Evolutionary conservation across 2,329 filamentous ascomycete genomes (phyloP).

Genomic region (Fusarium stilboides): DNA sequence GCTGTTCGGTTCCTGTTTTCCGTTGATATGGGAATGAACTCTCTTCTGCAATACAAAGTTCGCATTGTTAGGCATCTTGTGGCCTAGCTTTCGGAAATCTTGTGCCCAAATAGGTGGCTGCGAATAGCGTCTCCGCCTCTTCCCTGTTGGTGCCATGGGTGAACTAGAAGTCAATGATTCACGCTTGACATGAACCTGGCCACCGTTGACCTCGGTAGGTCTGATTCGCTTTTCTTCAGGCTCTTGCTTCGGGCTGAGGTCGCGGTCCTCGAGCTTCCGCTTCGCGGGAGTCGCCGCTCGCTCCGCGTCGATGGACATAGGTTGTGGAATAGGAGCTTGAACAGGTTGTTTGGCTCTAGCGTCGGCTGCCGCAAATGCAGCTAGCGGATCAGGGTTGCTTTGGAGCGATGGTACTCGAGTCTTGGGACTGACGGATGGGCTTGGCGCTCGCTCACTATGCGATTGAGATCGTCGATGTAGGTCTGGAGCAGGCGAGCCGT

Average conservation of each 20-base stretch:
- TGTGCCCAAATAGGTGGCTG: constrained; percentile 66
- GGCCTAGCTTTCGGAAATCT: constrained; percentile 55
- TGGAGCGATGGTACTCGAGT: constrained; percentile 72
- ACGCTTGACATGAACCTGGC: constrained; percentile 33
- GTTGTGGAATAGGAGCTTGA: constrained; percentile 43
- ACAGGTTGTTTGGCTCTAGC: constrained; percentile 41
- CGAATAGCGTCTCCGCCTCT: constrained; percentile 57
- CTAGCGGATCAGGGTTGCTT: constrained; percentile 57
- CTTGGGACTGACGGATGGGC: constrained; percentile 84
- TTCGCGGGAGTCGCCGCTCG: constrained; percentile 58
- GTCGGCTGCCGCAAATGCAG: constrained; percentile 51
- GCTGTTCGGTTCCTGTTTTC: constrained; percentile 53
- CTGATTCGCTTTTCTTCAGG: constrained; percentile 64
- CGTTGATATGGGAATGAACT: constrained; percentile 55
- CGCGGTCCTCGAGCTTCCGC: constrained; percentile 58
- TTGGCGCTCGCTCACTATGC: constrained; percentile 76
- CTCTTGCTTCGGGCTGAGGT: constrained; percentile 67
- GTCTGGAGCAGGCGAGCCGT: constrained; percentile 61
- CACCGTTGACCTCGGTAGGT: constrained; percentile 66
- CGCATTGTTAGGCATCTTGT: constrained; percentile 55
- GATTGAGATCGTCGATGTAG: constrained; percentile 66
- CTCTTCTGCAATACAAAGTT: constrained; percentile 51
- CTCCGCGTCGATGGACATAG: constrained; percentile 52
- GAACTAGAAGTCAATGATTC: constrained; percentile 51
- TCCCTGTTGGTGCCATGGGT: constrained; percentile 55